Conservation (phyloP, 495 filamentous ascomycete genomes). For the Paragyromitra xinjiangensis region DNA sequence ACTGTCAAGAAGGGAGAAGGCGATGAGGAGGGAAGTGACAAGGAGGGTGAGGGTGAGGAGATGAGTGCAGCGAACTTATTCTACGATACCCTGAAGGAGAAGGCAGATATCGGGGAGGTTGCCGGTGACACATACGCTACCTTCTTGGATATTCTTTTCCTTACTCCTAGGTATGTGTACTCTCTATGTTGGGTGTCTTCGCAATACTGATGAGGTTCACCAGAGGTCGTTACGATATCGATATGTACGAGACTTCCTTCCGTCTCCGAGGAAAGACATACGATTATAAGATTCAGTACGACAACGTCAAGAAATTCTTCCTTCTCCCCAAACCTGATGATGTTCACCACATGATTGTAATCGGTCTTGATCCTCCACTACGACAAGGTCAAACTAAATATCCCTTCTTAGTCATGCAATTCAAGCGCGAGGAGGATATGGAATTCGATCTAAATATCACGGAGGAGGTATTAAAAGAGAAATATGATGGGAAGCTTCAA, state of each 20-base stretch:
- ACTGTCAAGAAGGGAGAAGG: slow-evolving; percentile 86
- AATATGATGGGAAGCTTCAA: slow-evolving; percentile 88
- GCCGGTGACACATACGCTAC: slow-evolving; percentile 97
- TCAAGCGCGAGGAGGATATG: slow-evolving; percentile 97
- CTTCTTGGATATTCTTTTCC: slow-evolving; percentile 95
- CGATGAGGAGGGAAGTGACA: slow-evolving; percentile 72
- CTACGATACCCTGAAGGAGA: slow-evolving; percentile 97
- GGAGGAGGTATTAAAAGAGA: slow-evolving; percentile 80
- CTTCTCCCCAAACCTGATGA: slow-evolving; percentile 97
- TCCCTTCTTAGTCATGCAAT: slow-evolving; percentile 99
- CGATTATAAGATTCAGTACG: slow-evolving; percentile 99
- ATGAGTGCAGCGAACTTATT: slow-evolving; percentile 94
- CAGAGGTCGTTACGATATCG: slow-evolving; percentile 99
- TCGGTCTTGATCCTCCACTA: slow-evolving; percentile 94
- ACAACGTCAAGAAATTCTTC: slow-evolving; percentile 98
- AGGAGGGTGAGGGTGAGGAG: slow-evolving; percentile 74
- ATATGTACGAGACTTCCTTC: slow-evolving; percentile 99
- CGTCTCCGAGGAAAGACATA: slow-evolving; percentile 98
- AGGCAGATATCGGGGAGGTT: slow-evolving; percentile 98
- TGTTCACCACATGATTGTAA: slow-evolving; percentile 89
- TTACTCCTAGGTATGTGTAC: slow-evolving; percentile 84
- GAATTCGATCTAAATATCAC: slow-evolving; percentile 96
- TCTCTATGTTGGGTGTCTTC: neutral
- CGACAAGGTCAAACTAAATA: slow-evolving; percentile 98
- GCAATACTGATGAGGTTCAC: slow-evolving; percentile 16